Conservation (phyloP, 352 stramenopile genomes). For the Pythium utonaiense region DNA sequence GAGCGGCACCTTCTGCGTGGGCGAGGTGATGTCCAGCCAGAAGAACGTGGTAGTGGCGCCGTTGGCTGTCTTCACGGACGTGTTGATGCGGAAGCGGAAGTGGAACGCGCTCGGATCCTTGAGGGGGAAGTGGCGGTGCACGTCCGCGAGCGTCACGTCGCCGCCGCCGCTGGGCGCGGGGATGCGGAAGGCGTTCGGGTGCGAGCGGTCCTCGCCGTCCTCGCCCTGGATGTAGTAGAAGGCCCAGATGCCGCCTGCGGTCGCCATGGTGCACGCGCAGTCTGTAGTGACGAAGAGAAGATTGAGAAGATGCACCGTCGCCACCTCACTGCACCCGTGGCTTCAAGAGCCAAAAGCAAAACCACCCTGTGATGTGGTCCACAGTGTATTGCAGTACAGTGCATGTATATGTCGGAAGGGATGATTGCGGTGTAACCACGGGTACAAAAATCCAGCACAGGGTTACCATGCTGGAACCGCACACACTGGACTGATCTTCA, state of each 20-base stretch:
- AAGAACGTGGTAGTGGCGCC: slow-evolving; percentile 62
- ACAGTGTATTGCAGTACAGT: not conserved
- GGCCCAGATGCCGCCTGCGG: slow-evolving; percentile 49
- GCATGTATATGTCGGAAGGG: not conserved
- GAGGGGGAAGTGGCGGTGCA: slow-evolving; percentile 66
- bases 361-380: not conserved
- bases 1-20: slow-evolving; percentile 63
- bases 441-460: no score
- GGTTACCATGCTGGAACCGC: not conserved
- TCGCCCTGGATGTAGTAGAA: slow-evolving; percentile 89
- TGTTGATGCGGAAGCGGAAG: slow-evolving; percentile 85
- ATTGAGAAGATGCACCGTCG: not conserved
- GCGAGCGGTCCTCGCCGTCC: slow-evolving; percentile 76
- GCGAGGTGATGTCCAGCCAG: slow-evolving; percentile 66
- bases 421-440: no score
- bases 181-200: slow-evolving; percentile 80
- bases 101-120: slow-evolving; percentile 50
- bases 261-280: slow-evolving; percentile 16
- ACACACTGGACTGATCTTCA: not conserved
- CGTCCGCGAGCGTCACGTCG: slow-evolving; percentile 70
- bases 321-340: not conserved
- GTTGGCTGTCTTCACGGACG: slow-evolving; percentile 27
- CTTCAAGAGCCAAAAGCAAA: slow-evolving; percentile 7
- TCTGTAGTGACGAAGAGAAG: not conserved
- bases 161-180: slow-evolving; percentile 24